Conservation (phyloP, 495 filamentous ascomycete genomes). For the Rhypophila decipiens region DNA sequence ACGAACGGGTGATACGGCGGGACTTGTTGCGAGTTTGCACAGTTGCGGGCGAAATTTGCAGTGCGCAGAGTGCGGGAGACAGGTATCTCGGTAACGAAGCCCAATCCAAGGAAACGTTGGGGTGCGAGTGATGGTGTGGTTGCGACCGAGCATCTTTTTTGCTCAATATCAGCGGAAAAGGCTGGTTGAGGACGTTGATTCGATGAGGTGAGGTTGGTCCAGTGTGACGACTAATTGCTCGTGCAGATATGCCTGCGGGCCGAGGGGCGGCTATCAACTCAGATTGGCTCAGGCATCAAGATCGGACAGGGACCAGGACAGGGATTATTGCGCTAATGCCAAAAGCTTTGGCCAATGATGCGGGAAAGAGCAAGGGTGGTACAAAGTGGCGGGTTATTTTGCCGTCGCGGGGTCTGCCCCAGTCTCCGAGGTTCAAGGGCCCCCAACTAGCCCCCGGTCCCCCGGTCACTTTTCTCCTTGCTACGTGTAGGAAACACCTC, state of each 20-base stretch:
- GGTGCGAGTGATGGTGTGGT: neutral
- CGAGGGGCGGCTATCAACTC: conserved; percentile 25
- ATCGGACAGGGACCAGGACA: conserved; percentile 20
- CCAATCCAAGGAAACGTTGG: conserved; percentile 7
- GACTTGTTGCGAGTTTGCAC: conserved; percentile 9
- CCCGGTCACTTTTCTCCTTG: too few species aligned
- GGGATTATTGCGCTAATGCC: conserved; percentile 17
- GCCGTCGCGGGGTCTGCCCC: conserved; percentile 8
- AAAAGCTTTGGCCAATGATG: conserved; percentile 29
- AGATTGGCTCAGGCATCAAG: conserved; percentile 32
- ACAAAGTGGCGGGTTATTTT: conserved; percentile 4
- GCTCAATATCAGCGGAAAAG: conserved; percentile 8
- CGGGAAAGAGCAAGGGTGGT: conserved; percentile 15
- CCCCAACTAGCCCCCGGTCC: too few species aligned
- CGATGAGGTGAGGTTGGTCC: conserved; percentile 16
- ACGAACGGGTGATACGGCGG: conserved; percentile 20
- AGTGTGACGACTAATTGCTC: conserved; percentile 33
- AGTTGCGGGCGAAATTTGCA: neutral
- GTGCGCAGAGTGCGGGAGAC: neutral
- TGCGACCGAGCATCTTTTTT: conserved; percentile 1
- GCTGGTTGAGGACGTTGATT: conserved; percentile 25
- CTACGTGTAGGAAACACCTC: too few species aligned
- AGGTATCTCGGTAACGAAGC: conserved; percentile 18
- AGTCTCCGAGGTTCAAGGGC: too few species aligned
- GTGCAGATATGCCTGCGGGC: conserved; percentile 33